These are phyloP conservation scores for Quercus mongolica DNA, from an alignment of 306 rosid species.

Conservation along the genomic window DNA sequence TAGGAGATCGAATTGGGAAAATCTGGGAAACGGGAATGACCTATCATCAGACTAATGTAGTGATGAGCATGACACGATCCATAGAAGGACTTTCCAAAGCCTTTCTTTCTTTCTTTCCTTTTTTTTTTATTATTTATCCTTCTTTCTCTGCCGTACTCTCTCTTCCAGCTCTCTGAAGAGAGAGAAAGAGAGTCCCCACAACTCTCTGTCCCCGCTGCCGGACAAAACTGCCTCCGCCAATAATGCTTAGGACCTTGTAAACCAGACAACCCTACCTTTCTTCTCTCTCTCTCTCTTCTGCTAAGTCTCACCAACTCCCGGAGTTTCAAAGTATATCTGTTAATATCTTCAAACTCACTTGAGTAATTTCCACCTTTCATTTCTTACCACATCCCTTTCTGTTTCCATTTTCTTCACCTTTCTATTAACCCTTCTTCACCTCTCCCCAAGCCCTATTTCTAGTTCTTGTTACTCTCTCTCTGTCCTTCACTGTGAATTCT, in stretches of 20 bases:
- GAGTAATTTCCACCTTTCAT: conserved; percentile 58
- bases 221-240: conserved; percentile 95
- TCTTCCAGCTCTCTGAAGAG: neutral
- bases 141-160: conserved; percentile 21
- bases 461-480: neutral
- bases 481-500: conserved; percentile 16
- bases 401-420: conserved; percentile 9
- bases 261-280: conserved; percentile 47
- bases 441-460: conserved; percentile 1
- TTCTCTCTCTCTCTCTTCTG: conserved; percentile 14
- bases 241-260: conserved; percentile 84
- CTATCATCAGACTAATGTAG: conserved; percentile 30
- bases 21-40: conserved; percentile 30
- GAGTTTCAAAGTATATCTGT: conserved; percentile 35
- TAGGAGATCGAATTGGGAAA: neutral
- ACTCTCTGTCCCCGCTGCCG: conserved; percentile 64
- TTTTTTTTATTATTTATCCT: too few relatives aligned
- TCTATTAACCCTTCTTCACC: conserved; percentile 10
- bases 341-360: conserved; percentile 26
- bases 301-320: conserved; percentile 27
- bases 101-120: neutral
- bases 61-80: conserved; percentile 36
- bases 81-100: conserved; percentile 51
- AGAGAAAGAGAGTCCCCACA: conserved; percentile 59
- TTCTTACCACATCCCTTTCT: conserved; percentile 46